Evolutionary conservation across 805 yeast genomes (phyloP), one percentile per base, ranked within the genome.

Genomic region (Wickerhamiella lipophila): DNA sequence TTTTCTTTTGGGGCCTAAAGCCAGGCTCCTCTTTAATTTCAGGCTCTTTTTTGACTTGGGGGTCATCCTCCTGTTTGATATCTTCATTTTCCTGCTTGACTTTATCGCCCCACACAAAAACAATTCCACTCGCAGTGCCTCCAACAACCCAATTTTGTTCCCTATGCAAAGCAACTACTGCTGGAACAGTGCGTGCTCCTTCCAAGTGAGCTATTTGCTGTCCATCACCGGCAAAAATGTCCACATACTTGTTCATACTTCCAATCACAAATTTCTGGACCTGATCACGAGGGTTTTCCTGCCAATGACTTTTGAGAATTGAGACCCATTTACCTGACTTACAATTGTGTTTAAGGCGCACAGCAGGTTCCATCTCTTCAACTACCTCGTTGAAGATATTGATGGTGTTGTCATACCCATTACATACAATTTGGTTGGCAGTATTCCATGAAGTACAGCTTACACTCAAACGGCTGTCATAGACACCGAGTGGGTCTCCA

Each of bases 311-410:
- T 57, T 89, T 86, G 50, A 89, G 67, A 42, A 89, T 89, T 1
- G 95, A 80, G 0, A 92, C 95, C 98, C 98, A 89, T 55, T 95
- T 71, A 0, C 98, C 98, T 0, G 96, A 83, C 64, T 89, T 95
- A 66, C 98, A 92, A 59, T 92, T 92, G 61, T 92, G 98, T 49
- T 75, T 76, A 45, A 89, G 70, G 8, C 77, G 76, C 23, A 76
- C 72, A 25, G 71, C 60, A 0, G 95, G 94, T n/a, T 58, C 61
- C 29, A 86, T 56, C 47, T 72, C 74, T 19, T 49, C 52, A 6
- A 50, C 50, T 8, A 49, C 49, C 15, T 55, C 52, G 55, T 78
- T 77, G 63, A 88, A 86, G 3, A 89, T 64, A 54, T 81, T 74
- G 32, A 89, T 74, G 0, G 85, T 78, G 59, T 88, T 89, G 60